These are phyloP conservation scores for Ustilago bromivora DNA, from an alignment of 1,284 basidiomycete genomes.

Conservation along the genomic window DNA sequence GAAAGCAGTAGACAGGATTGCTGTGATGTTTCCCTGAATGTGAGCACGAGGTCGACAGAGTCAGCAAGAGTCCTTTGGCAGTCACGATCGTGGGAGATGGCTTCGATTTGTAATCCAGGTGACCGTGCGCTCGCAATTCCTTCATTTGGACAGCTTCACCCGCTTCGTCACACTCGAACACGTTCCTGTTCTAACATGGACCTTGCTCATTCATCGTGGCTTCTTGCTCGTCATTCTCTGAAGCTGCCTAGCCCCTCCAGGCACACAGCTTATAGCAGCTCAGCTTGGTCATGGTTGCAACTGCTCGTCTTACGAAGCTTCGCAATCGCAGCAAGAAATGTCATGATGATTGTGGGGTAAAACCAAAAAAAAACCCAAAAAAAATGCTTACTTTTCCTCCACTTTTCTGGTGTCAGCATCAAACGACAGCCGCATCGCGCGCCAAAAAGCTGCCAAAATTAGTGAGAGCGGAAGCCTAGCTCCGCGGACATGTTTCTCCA, in stretches of 20 bases:
- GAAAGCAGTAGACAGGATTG: neutral
- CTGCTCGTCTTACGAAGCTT: neutral
- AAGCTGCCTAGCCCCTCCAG: neutral
- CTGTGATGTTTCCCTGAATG: neutral
- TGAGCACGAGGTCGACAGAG: neutral
- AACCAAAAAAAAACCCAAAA: neutral
- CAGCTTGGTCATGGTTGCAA: too few relatives aligned
- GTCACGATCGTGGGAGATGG: constrained; percentile 27
- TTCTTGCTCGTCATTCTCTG: neutral
- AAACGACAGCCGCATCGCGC: constrained; percentile 21
- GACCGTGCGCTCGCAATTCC: constrained; percentile 5
- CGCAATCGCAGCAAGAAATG: constrained; percentile 7
- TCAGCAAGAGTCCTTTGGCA: constrained; percentile 9
- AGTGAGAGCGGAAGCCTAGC: neutral
- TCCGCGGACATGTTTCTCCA: constrained; percentile 6
- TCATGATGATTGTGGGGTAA: constrained; percentile 6
- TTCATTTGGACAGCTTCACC: neutral
- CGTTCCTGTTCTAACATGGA: neutral
- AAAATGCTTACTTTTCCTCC: constrained; percentile 9
- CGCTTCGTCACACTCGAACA: neutral
- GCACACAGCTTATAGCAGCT: neutral
- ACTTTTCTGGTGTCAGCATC: constrained; percentile 17
- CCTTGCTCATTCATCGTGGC: neutral
- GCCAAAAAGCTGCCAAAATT: constrained; percentile 5
- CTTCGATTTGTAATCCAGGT: constrained; percentile 40